These are phyloP conservation scores for Annulohypoxylon nitens DNA, from an alignment of 495 filamentous ascomycete genomes.

Conservation along the genomic window DNA sequence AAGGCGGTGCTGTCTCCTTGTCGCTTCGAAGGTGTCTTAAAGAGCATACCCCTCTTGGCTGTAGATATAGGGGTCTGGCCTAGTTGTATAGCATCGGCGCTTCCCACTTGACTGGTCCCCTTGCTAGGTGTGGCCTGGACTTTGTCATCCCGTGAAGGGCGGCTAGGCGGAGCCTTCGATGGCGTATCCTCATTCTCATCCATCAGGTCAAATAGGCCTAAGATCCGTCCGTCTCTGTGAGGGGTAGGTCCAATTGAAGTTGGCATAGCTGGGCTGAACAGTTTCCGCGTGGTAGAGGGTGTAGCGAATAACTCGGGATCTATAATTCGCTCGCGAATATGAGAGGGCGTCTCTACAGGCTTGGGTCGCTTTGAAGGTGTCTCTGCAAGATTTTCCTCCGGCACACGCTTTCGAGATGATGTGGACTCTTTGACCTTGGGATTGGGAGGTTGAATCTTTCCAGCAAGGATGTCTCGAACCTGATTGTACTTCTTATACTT, in stretches of 20 bases:
- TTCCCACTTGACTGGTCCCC: slow-evolving; percentile 46
- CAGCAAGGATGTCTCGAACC: slow-evolving; percentile 71
- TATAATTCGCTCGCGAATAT: slow-evolving; percentile 54
- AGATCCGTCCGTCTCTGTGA: slow-evolving; percentile 85
- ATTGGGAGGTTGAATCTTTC: slow-evolving; percentile 59
- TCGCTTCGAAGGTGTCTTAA: slow-evolving; percentile 71
- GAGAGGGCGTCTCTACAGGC: slow-evolving; percentile 34
- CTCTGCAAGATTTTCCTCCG: slow-evolving; percentile 53
- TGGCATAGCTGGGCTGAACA: slow-evolving; percentile 70
- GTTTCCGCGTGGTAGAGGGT: slow-evolving; percentile 67
- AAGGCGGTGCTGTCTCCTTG: slow-evolving; percentile 49
- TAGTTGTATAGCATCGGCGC: slow-evolving; percentile 54
- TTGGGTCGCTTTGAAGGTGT: slow-evolving; percentile 57
- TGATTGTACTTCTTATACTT: slow-evolving; percentile 95
- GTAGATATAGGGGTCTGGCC: slow-evolving; percentile 73
- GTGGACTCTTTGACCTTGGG: slow-evolving; percentile 37
- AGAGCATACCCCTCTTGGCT: slow-evolving; percentile 72
- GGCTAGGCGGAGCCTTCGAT: slow-evolving; percentile 37
- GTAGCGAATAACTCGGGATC: slow-evolving; percentile 65
- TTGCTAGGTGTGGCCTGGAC: slow-evolving; percentile 58
- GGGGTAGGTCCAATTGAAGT: slow-evolving; percentile 85
- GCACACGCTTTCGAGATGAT: slow-evolving; percentile 49
- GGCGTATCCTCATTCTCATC: slow-evolving; percentile 67
- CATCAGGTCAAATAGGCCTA: slow-evolving; percentile 93
- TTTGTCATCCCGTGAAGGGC: slow-evolving; percentile 23